Evolutionary conservation across 2,329 filamentous ascomycete genomes (phyloP).

Genomic region (Fusarium albosuccineum): DNA sequence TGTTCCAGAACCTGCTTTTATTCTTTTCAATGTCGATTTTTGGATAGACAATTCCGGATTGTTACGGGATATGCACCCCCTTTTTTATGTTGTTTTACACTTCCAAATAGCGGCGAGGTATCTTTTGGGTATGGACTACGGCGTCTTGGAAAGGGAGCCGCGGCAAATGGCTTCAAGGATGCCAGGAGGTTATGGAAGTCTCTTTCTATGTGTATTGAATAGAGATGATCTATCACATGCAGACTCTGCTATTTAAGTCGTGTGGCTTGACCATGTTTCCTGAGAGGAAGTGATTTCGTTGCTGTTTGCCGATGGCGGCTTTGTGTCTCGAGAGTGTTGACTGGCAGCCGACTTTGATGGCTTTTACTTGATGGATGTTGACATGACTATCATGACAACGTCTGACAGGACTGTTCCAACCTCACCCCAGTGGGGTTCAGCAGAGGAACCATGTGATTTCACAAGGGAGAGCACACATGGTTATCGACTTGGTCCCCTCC

Average conservation of each 20-base stretch:
- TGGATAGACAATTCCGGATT: conserved; percentile 40
- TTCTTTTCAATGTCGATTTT: conserved; percentile 45
- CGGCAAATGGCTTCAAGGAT: conserved; percentile 47
- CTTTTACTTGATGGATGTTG: too few species aligned
- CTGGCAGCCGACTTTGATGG: too few species aligned
- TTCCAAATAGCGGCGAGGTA: conserved; percentile 37
- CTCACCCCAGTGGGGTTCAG: too few species aligned
- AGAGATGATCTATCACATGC: conserved; percentile 43
- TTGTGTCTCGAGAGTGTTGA: too few species aligned
- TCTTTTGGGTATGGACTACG: conserved; percentile 45
- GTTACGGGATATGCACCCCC: conserved; percentile 40
- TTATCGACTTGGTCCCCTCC: too few species aligned
- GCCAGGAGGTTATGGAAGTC: conserved; percentile 44
- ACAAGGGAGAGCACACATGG: too few species aligned
- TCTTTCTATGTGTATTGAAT: conserved; percentile 45
- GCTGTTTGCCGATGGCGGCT: too few species aligned
- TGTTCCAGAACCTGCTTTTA: conserved; percentile 32
- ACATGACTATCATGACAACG: too few species aligned
- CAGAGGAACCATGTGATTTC: too few species aligned
- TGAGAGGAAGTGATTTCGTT: too few species aligned
- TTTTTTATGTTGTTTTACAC: conserved; percentile 37
- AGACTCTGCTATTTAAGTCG: not conserved
- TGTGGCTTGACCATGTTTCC: too few species aligned
- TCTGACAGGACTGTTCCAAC: too few species aligned
- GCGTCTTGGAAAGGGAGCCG: conserved; percentile 47